Conservation (phyloP, 225 moss, liverwort and hornwort genomes). For the Takakia lepidozioides region DNA sequence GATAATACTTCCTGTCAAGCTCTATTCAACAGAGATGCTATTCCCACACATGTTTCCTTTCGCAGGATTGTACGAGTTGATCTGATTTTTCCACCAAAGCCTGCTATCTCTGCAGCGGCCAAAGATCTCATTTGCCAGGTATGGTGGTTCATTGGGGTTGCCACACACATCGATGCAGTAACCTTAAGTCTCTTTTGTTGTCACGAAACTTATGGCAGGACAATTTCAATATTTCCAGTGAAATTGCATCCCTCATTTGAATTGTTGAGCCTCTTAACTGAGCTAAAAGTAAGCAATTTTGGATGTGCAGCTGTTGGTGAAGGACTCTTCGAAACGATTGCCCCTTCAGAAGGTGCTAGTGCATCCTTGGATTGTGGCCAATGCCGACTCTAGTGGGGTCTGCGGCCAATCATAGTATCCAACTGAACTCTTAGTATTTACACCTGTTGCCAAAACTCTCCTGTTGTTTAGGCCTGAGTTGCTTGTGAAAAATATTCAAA, state of each 20-base stretch:
- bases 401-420: no score
- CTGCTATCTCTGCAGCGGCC: slow-evolving; percentile 63
- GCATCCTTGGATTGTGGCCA: slow-evolving; percentile 82
- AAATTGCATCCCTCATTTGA: background rate
- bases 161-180: no score
- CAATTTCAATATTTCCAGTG: background rate
- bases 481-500: no score
- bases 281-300: slow-evolving; percentile 45
- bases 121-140: slow-evolving; percentile 92
- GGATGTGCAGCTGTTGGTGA: slow-evolving; percentile 73
- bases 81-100: slow-evolving; percentile 74
- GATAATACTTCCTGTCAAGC: no score
- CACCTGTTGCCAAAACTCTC: no score
- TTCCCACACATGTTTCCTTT: background rate
- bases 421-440: no score
- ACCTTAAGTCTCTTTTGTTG: no score
- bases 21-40: no score
- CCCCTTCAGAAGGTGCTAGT: slow-evolving; percentile 57
- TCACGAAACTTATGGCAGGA: no score
- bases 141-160: no score
- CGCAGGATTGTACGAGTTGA: slow-evolving; percentile 82
- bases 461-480: no score
- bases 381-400: slow-evolving; percentile 54
- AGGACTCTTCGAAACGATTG: slow-evolving; percentile 60
- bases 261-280: slow-evolving; percentile 13